Evolutionary conservation across 345 rosid genomes (phyloP), one percentile per base, ranked within the genome.

Genomic region (Turritis glabra): DNA sequence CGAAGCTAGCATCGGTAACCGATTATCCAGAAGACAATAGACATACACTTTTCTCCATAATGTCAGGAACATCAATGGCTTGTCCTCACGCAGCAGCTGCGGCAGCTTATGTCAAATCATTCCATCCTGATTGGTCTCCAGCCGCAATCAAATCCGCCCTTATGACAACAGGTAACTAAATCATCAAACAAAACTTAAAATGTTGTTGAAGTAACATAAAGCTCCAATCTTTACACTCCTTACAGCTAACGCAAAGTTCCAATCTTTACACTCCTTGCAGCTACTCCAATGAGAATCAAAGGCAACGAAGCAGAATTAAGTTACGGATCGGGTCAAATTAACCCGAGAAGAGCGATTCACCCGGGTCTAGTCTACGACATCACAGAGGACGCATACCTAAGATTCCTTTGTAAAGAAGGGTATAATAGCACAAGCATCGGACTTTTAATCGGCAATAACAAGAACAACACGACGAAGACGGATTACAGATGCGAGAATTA

Each of bases 41-140:
- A 17, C 54, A 66, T 22, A 35, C 81, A 2, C 38, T 64, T 1
- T 94, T 81, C 81, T 80, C 82, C 79, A 80, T 94, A 38, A 18
- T 88, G 52, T 94, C 98, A 1, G 96, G 97, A 68, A 94, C 97
- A 52, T 91, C 98, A 25, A 90, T 91, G 95, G 82, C 98, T 65
- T 89, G 89, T 77, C 98, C 98, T 51, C 97, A 91, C 67, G 92
- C 72, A 50, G 60, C 90, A 19, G 97, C 83, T 3, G 90, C 93
- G 4, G 95, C 96, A 1, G 96, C 87, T 62, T 91, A 94, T 40
- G 90, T 94, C 18, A 94, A 91, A 86, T 81, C 87, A 54, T 82
- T 87, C 74, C 96, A 87, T 67, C 97, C 96, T 1, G 85, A 85
- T 46, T 91, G 96, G 98, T 91, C 92, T 8, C 89, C 98, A 0